A percentile compares a stretch with the other conserved stretches of the same genome.
These are phyloP conservation scores for Areca catechu DNA, from an alignment of 176 grass and related monocot species.

Conservation along the genomic window DNA sequence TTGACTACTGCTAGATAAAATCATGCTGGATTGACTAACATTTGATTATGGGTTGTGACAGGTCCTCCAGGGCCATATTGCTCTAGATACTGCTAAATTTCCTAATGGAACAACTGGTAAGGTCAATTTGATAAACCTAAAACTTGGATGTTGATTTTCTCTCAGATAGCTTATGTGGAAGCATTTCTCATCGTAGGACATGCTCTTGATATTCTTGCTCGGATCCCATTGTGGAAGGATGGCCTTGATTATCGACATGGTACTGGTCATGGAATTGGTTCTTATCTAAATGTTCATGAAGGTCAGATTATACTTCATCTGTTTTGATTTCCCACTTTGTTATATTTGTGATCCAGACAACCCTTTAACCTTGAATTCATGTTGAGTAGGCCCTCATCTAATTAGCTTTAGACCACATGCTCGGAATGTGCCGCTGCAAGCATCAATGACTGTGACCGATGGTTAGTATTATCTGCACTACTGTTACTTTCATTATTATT, in stretches of 20 bases:
- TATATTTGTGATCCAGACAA: slow-evolving; percentile 16
- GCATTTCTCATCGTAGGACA: slow-evolving; percentile 36
- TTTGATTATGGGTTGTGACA: slow-evolving; percentile 21
- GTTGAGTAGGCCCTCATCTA: slow-evolving; percentile 74
- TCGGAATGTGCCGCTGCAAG: slow-evolving; percentile 82
- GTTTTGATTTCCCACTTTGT: slow-evolving; percentile 4
- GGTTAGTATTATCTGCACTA: slow-evolving; percentile 35
- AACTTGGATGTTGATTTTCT: background rate
- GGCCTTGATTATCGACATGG: slow-evolving; percentile 96
- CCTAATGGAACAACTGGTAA: slow-evolving; percentile 94
- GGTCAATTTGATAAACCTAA: slow-evolving; percentile 1
- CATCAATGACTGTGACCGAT: slow-evolving; percentile 97
- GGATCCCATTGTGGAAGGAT: slow-evolving; percentile 71
- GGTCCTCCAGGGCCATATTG: slow-evolving; percentile 88
- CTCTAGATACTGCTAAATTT: slow-evolving; percentile 58
- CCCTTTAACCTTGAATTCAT: background rate
- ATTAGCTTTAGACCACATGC: slow-evolving; percentile 95
- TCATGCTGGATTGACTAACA: too few species aligned
- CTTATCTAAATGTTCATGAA: slow-evolving; percentile 97
- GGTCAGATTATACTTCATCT: slow-evolving; percentile 34
- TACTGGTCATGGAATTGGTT: slow-evolving; percentile 94
- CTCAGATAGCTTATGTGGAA: background rate
- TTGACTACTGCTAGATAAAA: too few species aligned
- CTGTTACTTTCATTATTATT: too few species aligned
- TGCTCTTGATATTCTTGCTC: slow-evolving; percentile 90